These are phyloP conservation scores for Carex scoparia DNA, from an alignment of 176 grass and related monocot species.

Conservation along the genomic window DNA sequence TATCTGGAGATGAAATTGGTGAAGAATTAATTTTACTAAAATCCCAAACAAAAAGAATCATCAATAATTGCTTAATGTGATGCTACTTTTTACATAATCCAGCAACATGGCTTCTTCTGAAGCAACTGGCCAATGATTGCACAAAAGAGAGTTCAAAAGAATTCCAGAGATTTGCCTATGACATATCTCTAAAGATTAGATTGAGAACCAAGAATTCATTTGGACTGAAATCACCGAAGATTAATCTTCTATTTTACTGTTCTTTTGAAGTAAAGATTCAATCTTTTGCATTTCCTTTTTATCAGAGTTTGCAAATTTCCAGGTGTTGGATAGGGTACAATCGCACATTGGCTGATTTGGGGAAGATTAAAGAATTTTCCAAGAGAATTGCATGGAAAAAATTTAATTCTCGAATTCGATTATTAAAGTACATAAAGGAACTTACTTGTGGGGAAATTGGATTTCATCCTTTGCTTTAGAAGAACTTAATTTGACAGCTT, in stretches of 20 bases:
- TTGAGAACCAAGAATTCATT: neutral
- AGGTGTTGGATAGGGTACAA: neutral
- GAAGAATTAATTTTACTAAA: neutral
- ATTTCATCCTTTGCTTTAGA: slow-evolving; percentile 34
- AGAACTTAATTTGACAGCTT: neutral
- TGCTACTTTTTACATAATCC: too few relatives aligned
- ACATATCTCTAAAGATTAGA: neutral
- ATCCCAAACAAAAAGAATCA: neutral
- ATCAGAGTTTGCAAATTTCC: neutral
- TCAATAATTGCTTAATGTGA: too few relatives aligned
- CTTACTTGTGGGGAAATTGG: slow-evolving; percentile 67
- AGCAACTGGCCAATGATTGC: too few relatives aligned
- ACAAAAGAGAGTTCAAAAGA: neutral
- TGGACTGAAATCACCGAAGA: neutral
- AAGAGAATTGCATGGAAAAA: neutral
- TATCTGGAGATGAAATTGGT: slow-evolving; percentile 36
- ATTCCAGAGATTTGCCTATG: neutral
- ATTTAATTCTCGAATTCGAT: neutral
- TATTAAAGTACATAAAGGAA: neutral
- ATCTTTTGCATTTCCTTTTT: neutral
- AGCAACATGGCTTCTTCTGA: too few relatives aligned
- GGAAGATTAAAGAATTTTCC: neutral
- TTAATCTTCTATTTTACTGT: neutral
- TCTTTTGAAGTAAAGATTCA: neutral
- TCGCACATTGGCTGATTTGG: neutral